A percentile compares a stretch with the other conserved stretches of the same genome.
phyloP scores from a whole-genome alignment of 2,329 filamentous ascomycete species.

The Neopestalotiopsis clavispora region DNA sequence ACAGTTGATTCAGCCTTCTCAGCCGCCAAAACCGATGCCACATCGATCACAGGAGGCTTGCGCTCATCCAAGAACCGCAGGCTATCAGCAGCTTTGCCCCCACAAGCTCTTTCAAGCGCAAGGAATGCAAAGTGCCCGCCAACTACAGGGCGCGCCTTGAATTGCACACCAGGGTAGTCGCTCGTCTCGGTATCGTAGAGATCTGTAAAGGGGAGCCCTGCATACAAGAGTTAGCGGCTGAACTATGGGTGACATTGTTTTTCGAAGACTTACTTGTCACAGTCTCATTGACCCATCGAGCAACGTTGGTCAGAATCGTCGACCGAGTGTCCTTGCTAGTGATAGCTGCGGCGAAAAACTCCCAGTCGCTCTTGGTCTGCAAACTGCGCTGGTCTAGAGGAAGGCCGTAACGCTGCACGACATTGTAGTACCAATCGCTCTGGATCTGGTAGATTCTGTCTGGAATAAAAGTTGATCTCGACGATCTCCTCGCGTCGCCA shows the following conservation, averaged over 20 bases:
- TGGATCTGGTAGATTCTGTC: conserved; percentile 78
- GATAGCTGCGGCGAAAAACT: conserved; percentile 85
- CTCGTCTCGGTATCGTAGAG: conserved; percentile 81
- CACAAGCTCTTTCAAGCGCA: conserved; percentile 80
- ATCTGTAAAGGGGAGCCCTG: conserved; percentile 78
- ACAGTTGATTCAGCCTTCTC: conserved; percentile 28
- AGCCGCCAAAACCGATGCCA: conserved; percentile 35
- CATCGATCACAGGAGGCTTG: conserved; percentile 37
- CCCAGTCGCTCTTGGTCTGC: conserved; percentile 91
- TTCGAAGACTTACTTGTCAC: conserved; percentile 54
- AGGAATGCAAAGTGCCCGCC: conserved; percentile 87
- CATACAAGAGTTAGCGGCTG: neutral
- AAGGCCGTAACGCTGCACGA: conserved; percentile 81
- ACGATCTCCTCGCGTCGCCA: conserved; percentile 21
- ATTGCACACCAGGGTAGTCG: conserved; percentile 74
- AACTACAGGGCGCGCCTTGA: conserved; percentile 83
- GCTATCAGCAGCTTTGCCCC: conserved; percentile 66
- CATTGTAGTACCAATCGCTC: conserved; percentile 79
- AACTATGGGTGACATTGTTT: neutral
- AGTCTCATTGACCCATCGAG: conserved; percentile 85
- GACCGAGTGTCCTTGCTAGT: conserved; percentile 69
- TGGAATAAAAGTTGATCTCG: conserved; percentile 65
- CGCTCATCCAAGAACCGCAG: conserved; percentile 54
- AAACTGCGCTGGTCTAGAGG: conserved; percentile 82
- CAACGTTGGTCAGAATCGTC: conserved; percentile 76